Base-by-base conservation (phyloP, 2,329 filamentous ascomycete genomes). In the Colletotrichum cereale region DNA sequence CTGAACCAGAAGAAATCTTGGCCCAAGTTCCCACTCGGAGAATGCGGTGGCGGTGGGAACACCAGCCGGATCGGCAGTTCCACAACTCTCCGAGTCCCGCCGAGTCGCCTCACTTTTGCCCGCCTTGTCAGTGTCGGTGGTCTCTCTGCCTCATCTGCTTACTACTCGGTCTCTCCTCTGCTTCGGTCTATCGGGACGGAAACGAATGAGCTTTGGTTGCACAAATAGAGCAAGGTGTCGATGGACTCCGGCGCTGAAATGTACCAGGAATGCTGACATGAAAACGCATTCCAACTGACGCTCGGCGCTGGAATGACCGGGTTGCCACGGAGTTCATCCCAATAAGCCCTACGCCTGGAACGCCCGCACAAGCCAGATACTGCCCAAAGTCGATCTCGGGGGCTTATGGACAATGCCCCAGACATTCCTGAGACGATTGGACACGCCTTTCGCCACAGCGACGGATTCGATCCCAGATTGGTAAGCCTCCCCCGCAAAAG, bases 351-450 rank as follows among this genome's bases (percentile, higher is more conserved):
- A 5, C 4, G 6, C 11, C 24, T 29, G 26, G 3, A 3, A 63
- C 29, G 69, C 69, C 64, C 52, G 69, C 69, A 68, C 52, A 38
- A 60, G 69, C 60, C 52, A n/a, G 26, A 47, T n/a, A 2, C 52
- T 71, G 65, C 44, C 21, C 67, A 50, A 1, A 16, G 55, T 34
- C 29, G 53, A 8, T 5, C 36, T n/a, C 16, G 3, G 47, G 21
- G 21, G 34, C 24, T 44, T 29, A 12, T 34, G 36, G 26, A 24
- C 16, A 50, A 64, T 68, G 65, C 68, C 53, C n/a, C 65, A 34
- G 18, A 71, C 68, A 68, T 69, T 72, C 58, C 66, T 72, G 69
- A 64, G 52, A 72, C 65, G 47, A 47, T 40, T 29, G 38, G 42
- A 52, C 47, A 29, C 55, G 29, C 24, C 40, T 58, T 63, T 63